Evolutionary conservation across 768 basidiomycete species (phyloP).

Genomic region (Termitomyces sp.): DNA sequence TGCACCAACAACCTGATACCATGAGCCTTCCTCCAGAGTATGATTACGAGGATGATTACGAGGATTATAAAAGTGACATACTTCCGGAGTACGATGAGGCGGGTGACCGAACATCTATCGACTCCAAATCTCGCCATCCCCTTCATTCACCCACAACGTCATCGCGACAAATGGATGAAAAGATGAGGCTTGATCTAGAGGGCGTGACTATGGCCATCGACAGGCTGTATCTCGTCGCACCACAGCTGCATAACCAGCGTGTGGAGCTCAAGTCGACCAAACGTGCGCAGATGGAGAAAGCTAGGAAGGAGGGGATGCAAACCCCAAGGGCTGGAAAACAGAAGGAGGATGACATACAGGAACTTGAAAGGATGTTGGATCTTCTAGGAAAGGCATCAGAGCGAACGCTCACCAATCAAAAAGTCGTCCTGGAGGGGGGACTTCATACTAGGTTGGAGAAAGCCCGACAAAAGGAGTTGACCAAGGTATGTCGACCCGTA

Average conservation of each 20-base stretch:
- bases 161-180: constrained; percentile 54
- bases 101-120: constrained; percentile 33
- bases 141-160: constrained; percentile 26
- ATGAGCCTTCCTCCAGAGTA: constrained; percentile 47
- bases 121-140: constrained; percentile 28
- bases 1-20: constrained; percentile 28
- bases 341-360: constrained; percentile 49
- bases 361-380: constrained; percentile 72
- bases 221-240: constrained; percentile 79
- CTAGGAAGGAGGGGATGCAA: constrained; percentile 43
- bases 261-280: constrained; percentile 82
- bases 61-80: constrained; percentile 36
- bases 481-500: constrained; percentile 48
- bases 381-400: constrained; percentile 70
- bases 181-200: constrained; percentile 85
- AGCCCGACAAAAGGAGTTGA: constrained; percentile 54
- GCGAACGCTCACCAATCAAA: constrained; percentile 66
- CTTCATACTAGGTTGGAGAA: constrained; percentile 56
- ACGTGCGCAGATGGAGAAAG: constrained; percentile 71
- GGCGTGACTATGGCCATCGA: constrained; percentile 87
- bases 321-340: constrained; percentile 33
- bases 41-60: constrained; percentile 41
- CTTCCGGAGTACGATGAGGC: constrained; percentile 62
- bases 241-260: constrained; percentile 89
- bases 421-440: constrained; percentile 62